phyloP scores from a whole-genome alignment of 1,284 basidiomycete species.

The Cryptococcus deneoformans region DNA sequence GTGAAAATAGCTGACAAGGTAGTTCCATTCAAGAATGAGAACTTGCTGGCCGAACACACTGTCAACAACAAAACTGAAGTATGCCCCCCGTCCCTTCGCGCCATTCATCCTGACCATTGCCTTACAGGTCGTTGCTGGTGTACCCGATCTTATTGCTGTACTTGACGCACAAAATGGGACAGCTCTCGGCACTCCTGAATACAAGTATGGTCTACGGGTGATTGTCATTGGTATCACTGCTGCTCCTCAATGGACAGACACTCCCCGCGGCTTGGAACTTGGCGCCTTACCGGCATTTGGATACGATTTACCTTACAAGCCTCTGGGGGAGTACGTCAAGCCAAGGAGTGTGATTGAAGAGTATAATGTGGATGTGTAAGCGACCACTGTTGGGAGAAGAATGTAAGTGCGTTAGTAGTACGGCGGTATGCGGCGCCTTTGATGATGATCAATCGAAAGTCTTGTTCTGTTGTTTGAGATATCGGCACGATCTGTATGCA shows the following conservation, averaged over 20 bases:
- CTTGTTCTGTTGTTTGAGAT: too few relatives aligned
- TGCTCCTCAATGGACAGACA: slow-evolving; percentile 59
- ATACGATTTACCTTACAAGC: slow-evolving; percentile 32
- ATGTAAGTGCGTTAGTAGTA: too few relatives aligned
- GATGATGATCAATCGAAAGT: too few relatives aligned
- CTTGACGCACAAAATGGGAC: slow-evolving; percentile 58
- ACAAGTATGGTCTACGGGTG: slow-evolving; percentile 59
- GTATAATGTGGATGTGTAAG: slow-evolving; percentile 6
- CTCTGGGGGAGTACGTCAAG: slow-evolving; percentile 41
- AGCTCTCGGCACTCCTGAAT: slow-evolving; percentile 57
- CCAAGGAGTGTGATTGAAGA: slow-evolving; percentile 47
- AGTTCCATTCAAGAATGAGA: slow-evolving; percentile 62
- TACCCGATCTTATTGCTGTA: slow-evolving; percentile 60
- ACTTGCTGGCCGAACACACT: slow-evolving; percentile 54
- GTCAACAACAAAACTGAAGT: slow-evolving; percentile 43
- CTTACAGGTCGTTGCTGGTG: slow-evolving; percentile 51
- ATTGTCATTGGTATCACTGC: slow-evolving; percentile 59
- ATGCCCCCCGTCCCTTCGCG: slow-evolving; percentile 2
- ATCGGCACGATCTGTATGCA: too few relatives aligned
- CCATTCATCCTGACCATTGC: neutral
- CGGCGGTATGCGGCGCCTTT: too few relatives aligned
- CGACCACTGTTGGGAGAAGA: too few relatives aligned
- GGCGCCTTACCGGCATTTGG: slow-evolving; percentile 33
- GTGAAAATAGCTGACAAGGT: neutral
- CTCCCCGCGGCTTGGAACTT: slow-evolving; percentile 53